Evolutionary conservation across 2,329 filamentous ascomycete genomes (phyloP), one percentile per base, ranked within the genome.

Genomic region (Apiospora saccharicola): DNA sequence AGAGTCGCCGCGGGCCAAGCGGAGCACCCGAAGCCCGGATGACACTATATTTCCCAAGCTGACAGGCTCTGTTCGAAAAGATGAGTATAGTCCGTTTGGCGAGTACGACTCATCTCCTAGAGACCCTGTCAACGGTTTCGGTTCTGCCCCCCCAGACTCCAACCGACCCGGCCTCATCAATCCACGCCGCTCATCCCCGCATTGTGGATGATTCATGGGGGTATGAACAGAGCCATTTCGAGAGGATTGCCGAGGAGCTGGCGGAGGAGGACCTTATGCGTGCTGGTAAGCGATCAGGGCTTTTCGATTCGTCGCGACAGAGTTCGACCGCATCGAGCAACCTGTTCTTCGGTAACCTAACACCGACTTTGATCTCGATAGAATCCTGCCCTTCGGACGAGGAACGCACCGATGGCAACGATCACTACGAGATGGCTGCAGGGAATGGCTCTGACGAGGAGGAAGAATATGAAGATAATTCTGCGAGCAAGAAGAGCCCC

Each of bases 361-460:
- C 76, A 69, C 72, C 72, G 51, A 80, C 76, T 74, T 72, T 77
- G 64, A 75, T 79, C 70, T 80, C 79, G 26, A 75, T 80, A 78
- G 77, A 78, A 67, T 77, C 78, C 46, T 77, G 73, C 57, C 69
- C 71, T 71, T 78, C 78, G 24, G 71, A 75, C 12, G 76, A 77
- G 67, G 74, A 74, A 7, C 67, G 71, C 68, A 72, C 57, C 51
- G 71, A 73, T 70, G 69, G 73, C 14, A 70, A 75, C 26, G 72
- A 69, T 49, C 68, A 72, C 26, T 77, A 75, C 51, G 69, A 73
- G 51, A 72, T 75, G 46, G 74, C 70, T 19, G 37, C 51, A 30
- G 71, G 34, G 24, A 70, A 74, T 34, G 69, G 41, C 57, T 76
- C 74, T 34, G 75, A 77, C 1, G 71, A 24, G 8, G 70, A 64